Conservation (phyloP, 768 basidiomycete genomes). For the Roridomyces roridus region DNA sequence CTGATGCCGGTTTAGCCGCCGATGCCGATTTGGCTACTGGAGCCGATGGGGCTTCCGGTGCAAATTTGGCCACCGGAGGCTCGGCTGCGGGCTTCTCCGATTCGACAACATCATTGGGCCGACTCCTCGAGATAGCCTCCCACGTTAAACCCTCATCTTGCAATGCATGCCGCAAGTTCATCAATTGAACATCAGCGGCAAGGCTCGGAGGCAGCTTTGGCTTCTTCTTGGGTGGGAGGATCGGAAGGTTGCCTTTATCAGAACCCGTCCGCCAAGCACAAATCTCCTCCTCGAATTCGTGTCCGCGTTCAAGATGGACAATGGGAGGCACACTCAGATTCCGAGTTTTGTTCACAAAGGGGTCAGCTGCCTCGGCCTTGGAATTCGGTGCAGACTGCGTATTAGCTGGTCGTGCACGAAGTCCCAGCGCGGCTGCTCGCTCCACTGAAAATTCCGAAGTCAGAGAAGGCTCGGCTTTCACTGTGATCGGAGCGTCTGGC, state of each 20-base stretch:
- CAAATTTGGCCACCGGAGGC: not conserved
- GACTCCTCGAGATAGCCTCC: conserved; percentile 23
- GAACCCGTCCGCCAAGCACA: conserved; percentile 30
- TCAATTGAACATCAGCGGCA: conserved; percentile 34
- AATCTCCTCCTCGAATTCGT: conserved; percentile 21
- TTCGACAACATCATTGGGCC: conserved; percentile 6
- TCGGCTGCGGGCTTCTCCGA: conserved; percentile 7
- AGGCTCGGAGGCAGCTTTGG: conserved; percentile 20
- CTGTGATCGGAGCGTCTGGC: conserved; percentile 10
- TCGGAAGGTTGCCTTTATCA: conserved; percentile 34
- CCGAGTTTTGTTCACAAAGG: conserved; percentile 6
- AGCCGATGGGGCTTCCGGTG: too few species aligned
- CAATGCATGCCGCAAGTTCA: conserved; percentile 33
- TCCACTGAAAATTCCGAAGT: conserved; percentile 7
- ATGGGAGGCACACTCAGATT: conserved; percentile 9
- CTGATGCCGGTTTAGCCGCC: too few species aligned
- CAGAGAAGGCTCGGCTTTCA: not conserved
- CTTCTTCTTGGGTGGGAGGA: conserved; percentile 23
- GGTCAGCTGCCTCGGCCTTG: not conserved
- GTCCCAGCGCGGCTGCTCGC: conserved; percentile 19
- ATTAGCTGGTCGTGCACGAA: conserved; percentile 10
- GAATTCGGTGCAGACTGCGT: not conserved
- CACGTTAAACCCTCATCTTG: conserved; percentile 23
- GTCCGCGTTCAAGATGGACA: not conserved
- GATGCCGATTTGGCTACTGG: too few species aligned